Percentiles rank a stretch among this genome's conserved stretches.
Evolutionary conservation across 495 filamentous ascomycete genomes (phyloP).

Genomic region (Penicillium cinerascens): DNA sequence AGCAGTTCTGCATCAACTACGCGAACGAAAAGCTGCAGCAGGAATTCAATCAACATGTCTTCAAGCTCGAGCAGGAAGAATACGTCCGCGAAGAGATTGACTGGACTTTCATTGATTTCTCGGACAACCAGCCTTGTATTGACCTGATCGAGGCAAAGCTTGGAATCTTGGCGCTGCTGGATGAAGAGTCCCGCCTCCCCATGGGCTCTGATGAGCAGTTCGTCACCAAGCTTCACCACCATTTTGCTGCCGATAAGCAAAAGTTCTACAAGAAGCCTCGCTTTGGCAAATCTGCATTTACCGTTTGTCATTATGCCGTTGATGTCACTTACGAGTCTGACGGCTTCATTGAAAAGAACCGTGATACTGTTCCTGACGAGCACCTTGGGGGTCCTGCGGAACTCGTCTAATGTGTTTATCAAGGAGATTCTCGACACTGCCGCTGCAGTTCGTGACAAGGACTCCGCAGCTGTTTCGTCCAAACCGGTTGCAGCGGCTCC

Average conservation of each 20-base stretch:
- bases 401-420: conserved; percentile 83
- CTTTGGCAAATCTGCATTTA: conserved; percentile 97
- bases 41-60: conserved; percentile 99
- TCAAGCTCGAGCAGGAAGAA: conserved; percentile 98
- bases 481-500: conserved; percentile 61
- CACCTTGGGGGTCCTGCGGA: conserved; percentile 88
- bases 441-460: conserved; percentile 84
- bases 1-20: conserved; percentile 99
- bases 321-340: conserved; percentile 99
- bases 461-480: conserved; percentile 67
- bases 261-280: conserved; percentile 98
- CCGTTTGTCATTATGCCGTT: conserved; percentile 97
- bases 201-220: conserved; percentile 98
- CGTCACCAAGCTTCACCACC: conserved; percentile 94
- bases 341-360: conserved; percentile 99
- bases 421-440: conserved; percentile 81
- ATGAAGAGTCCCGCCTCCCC: conserved; percentile 93
- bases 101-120: conserved; percentile 99
- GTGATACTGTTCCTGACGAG: conserved; percentile 97
- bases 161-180: conserved; percentile 85
- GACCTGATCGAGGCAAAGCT: conserved; percentile 97
- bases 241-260: conserved; percentile 86
- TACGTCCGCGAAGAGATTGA: conserved; percentile 96
- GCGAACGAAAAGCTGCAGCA: conserved; percentile 99
- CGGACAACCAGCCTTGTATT: conserved; percentile 99